Percentiles rank a stretch among this genome's conserved stretches.
These are phyloP conservation scores for Rosa hybrid DNA, from an alignment of 331 rosid species.

Conservation along the genomic window DNA sequence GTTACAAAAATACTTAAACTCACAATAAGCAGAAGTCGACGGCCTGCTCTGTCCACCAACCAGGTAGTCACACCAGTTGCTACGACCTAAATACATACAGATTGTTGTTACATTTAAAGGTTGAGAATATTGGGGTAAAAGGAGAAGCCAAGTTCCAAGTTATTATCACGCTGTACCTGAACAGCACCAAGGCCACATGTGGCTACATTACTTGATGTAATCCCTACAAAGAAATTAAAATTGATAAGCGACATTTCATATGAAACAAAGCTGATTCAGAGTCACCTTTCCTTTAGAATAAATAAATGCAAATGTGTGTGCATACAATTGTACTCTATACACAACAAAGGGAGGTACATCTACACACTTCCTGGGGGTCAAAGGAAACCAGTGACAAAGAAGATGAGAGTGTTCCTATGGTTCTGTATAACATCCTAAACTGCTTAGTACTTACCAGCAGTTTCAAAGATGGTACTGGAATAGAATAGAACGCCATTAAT, in stretches of 20 bases:
- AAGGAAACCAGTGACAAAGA: not conserved
- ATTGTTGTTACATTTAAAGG: slow-evolving; percentile 23
- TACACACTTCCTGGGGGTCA: slow-evolving; percentile 7
- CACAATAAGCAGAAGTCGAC: slow-evolving; percentile 86
- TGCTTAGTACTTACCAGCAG: slow-evolving; percentile 64
- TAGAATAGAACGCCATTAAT: slow-evolving; percentile 87
- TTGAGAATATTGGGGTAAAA: slow-evolving; percentile 21
- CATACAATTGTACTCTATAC: not conserved
- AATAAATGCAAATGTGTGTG: not conserved
- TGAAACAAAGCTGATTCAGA: slow-evolving; percentile 6
- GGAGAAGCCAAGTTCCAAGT: slow-evolving; percentile 16
- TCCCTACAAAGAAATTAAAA: slow-evolving; percentile 51
- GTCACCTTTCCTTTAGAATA: not conserved
- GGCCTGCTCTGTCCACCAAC: slow-evolving; percentile 86
- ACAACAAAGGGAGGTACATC: not conserved
- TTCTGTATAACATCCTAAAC: not conserved
- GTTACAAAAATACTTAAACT: slow-evolving; percentile 30
- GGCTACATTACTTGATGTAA: slow-evolving; percentile 71
- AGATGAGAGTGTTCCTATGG: not conserved
- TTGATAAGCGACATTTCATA: slow-evolving; percentile 20
- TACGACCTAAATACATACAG: slow-evolving; percentile 57
- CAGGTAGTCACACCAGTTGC: slow-evolving; percentile 79
- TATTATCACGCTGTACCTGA: slow-evolving; percentile 62
- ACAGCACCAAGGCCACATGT: slow-evolving; percentile 86
- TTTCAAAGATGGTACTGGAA: slow-evolving; percentile 75